Evolutionary conservation across 108 stramenopile species (phyloP), one percentile per base, ranked within the genome.

Genomic region (Discostella stelligeroides): DNA sequence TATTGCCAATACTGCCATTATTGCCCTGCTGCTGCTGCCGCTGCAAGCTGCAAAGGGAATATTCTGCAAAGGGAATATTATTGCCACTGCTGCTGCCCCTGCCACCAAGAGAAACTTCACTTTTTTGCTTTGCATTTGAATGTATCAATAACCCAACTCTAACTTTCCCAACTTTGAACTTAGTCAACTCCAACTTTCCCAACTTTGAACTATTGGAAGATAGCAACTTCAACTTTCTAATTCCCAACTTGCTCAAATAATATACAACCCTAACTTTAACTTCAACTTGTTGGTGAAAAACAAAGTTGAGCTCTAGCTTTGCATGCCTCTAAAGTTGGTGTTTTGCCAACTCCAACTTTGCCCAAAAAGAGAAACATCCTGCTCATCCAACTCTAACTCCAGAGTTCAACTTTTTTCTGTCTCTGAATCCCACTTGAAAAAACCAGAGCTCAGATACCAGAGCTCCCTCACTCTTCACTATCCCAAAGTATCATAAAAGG

Each of bases 221-320:
- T 49, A 17, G 48, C 48, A 49, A 49, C 8, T 49, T 17, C 48
- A 49, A 49, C 48, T 49, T 49, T 49, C 48, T 23, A 49, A 49
- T 17, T 49, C n/a, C 48, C 48, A 49, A 49, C 48, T 49, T 49
- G n/a, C n/a, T n/a, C n/a, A n/a, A n/a, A n/a, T n/a, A 17, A 17
- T 17, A 18, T 7, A n/a, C 14, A 49, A 49, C 18, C 14, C 18
- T 17, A 49, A 49, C 8, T 49, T 18, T 49, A 49, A 18, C 48
- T 49, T 49, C 2, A 18, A 49, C 48, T 49, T 49, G 8, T 49
- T 13, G 18, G 48, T 17, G 48, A 49, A 23, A 23, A 18, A 13
- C 48, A n/a, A 17, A 49, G 48, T 17, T 49, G 18, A 49, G 11
- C 48, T 49, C n/a, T 49, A 49, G 18, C 48, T 17, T 49, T 49